Conservation (phyloP, 176 grass and related monocot species). For the Zizania latifolia region DNA sequence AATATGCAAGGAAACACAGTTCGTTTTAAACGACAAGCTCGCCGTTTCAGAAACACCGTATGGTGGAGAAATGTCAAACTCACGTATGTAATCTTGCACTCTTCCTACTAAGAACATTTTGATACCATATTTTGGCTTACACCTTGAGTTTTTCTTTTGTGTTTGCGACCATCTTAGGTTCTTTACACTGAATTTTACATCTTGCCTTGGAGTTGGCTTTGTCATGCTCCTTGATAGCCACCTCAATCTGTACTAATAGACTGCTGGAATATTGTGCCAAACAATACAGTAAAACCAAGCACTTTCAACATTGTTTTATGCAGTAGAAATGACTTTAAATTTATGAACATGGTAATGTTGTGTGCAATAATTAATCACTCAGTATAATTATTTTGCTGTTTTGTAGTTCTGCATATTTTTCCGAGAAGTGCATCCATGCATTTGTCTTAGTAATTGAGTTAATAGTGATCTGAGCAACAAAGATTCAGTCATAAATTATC, state of each 20-base stretch:
- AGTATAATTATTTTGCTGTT: background rate
- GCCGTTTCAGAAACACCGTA: conserved; percentile 69
- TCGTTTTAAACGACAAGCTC: conserved; percentile 74
- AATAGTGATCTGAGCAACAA: background rate
- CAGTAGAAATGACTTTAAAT: background rate
- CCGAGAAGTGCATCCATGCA: no score
- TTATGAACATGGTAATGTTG: background rate
- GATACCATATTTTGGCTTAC: background rate
- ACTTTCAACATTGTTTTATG: background rate
- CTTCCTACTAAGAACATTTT: background rate
- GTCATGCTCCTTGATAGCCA: background rate
- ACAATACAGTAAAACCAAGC: background rate
- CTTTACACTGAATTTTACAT: background rate
- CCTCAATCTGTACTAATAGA: background rate
- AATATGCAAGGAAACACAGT: conserved; percentile 79
- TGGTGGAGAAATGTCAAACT: conserved; percentile 93
- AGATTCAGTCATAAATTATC: background rate
- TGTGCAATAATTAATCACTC: background rate
- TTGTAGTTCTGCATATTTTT: background rate
- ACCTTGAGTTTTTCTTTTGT: background rate
- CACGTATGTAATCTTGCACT: conserved; percentile 38
- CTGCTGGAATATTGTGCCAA: background rate
- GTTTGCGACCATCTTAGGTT: background rate
- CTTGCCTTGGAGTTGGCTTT: background rate
- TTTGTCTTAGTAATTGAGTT: background rate